Base-by-base conservation (phyloP, 208 protist species). In the Tritrichomonas musculus region DNA sequence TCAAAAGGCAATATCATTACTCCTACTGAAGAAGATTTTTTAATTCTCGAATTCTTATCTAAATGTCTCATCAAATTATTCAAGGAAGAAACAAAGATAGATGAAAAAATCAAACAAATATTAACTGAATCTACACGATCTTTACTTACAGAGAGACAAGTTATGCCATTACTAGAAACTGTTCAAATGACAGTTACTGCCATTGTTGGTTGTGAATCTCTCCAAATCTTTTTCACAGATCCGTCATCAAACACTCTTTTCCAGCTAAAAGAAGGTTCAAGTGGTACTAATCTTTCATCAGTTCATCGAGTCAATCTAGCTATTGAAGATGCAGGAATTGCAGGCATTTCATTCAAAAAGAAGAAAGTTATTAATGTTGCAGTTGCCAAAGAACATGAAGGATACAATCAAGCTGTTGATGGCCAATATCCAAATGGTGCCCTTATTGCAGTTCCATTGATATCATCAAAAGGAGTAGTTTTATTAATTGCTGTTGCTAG, bases 81-180 rank as follows among this genome's bases (percentile, higher is more conserved):
- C 41, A 33, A 82, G 25, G 73, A 82, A 47, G 73, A 82, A 82
- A 53, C 73, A n/a, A 33, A 41, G 1, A 82, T 82, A n/a, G 73
- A 82, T 53, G 73, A 82, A 30, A 82, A 53, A 41, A 82, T 82
- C 33, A 82, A 82, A 53, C 1, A 41, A 20, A 82, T 82, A n/a
- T 20, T 82, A 9, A 82, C 73, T 4, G 73, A 82, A 30, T 82
- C 73, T 47, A 82, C 73, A 30, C 9, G 73, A 50, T 82, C 73
- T n/a, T 36, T 82, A 5, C 73, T 82, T 8, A 82, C 73, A 50
- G 73, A 82, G 30, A 25, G 73, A 47, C 73, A 82, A 82, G 41
- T 82, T 36, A 82, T 82, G 73, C 73, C 73, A 47, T 36, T 82
- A 47, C 41, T 82, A 3, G 73, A 82, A 49, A 88, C 77, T 39